Base-by-base conservation (phyloP, 176 grass and related monocot genomes). In the Alloteropsis semialata region DNA sequence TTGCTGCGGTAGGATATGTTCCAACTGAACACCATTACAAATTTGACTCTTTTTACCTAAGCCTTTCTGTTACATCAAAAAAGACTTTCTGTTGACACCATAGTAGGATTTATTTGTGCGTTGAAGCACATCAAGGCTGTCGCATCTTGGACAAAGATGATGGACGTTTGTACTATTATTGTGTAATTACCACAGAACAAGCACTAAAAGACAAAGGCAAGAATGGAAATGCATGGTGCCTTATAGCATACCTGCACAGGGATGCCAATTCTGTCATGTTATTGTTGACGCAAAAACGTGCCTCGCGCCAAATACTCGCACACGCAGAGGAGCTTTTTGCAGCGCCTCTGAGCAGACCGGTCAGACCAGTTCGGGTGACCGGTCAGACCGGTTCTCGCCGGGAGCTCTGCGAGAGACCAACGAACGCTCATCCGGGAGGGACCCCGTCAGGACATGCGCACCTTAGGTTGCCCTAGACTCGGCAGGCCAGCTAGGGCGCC, bases 261-360 rank as follows among this genome's bases (percentile, higher is more conserved):
- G 36, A 68, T 83, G 74, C 11, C 65, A 65, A 64, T 84, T 84
- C 80, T 64, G 24, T 55, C 33, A 65, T 77, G 73, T 24, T 69
- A n/a, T n/a, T n/a, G n/a, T n/a, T n/a, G n/a, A n/a, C n/a, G n/a
- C n/a, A n/a, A n/a, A n/a, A n/a, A n/a, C n/a, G n/a, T n/a, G n/a
- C n/a, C n/a, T n/a, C n/a, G n/a, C n/a, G n/a, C n/a, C n/a, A n/a
- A n/a, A n/a, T n/a, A n/a, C n/a, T n/a, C n/a, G n/a, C n/a, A n/a
- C n/a, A n/a, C n/a, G n/a, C n/a, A n/a, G n/a, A n/a, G n/a, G n/a
- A n/a, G n/a, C n/a, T n/a, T n/a, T n/a, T n/a, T n/a, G n/a, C n/a
- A n/a, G n/a, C n/a, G n/a, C n/a, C n/a, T n/a, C n/a, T n/a, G n/a
- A n/a, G n/a, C n/a, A n/a, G n/a, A n/a, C n/a, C n/a, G n/a, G n/a